Base-by-base conservation (phyloP, 257 asterid genomes). In the Rehmannia glutinosa region DNA sequence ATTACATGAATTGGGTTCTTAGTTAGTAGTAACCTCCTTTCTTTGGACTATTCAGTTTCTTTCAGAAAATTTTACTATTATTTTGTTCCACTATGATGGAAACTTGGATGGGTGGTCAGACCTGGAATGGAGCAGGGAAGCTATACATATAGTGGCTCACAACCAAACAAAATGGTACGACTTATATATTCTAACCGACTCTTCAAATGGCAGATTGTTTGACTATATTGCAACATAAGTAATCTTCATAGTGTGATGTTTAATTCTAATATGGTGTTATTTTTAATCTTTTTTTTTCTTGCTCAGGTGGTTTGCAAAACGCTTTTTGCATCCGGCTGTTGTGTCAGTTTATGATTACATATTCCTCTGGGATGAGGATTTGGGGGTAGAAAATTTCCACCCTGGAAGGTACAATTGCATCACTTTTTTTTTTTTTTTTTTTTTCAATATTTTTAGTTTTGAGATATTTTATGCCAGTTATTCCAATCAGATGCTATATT, bases 311-410 rank as follows among this genome's bases (percentile, higher is more conserved):
- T 94, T 88, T 68, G 99, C 97, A 0, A 94, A 94, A 77, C 95
- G 97, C 20, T 94, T 94, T 79, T 72, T 94, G 56, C 95, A 91
- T 77, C 99, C 99, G 2, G 89, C 92, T 24, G 77, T 94, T 30
- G 96, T 94, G 50, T 85, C 96, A 13, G 62, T 71, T 13, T 94
- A 94, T 51, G 97, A 94, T 81, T 94, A 88, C 81, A 82, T 94
- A 76, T 94, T 94, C 77, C 89, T 94, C 12, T 94, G 99, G 99
- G 99, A 94, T 81, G 99, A 94, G 80, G 99, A 94, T 82, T 78
- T 94, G 72, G 99, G 99, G 1, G 97, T 91, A 69, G 75, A 85
- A 74, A 30, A 91, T 76, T 94, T 94, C 70, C 80, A 85, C 43
- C 97, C 97, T 27, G 90, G 96, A 80, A 88, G 99, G 99, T 93